Conservation (phyloP, 2,329 filamentous ascomycete genomes). For the Lecanicillium sp. region DNA sequence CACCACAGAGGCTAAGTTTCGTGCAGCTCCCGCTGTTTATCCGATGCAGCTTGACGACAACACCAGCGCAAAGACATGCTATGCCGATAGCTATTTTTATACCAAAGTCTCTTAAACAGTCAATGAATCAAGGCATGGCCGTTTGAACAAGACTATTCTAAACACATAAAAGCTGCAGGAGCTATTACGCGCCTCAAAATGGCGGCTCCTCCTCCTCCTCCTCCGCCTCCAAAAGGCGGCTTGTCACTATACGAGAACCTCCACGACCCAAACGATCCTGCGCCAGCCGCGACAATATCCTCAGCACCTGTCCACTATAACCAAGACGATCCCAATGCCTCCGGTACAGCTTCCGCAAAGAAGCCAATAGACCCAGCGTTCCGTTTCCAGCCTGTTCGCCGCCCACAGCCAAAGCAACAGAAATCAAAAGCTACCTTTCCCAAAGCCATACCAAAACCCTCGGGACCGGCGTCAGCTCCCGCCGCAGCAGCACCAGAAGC, state of each 20-base stretch:
- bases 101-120: too few relatives aligned
- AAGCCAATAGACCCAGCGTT: conserved; percentile 55
- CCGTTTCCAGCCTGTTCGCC: conserved; percentile 79
- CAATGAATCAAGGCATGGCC: too few relatives aligned
- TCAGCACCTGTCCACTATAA: conserved; percentile 68
- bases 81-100: too few relatives aligned
- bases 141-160: neutral
- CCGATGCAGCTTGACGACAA: conserved; percentile 15
- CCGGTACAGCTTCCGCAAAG: conserved; percentile 41
- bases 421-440: conserved; percentile 54
- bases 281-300: conserved; percentile 58
- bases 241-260: conserved; percentile 81
- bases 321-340: conserved; percentile 35
- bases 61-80: neutral
- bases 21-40: conserved; percentile 18
- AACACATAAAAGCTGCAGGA: neutral
- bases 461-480: conserved; percentile 7
- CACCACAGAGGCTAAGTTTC: neutral
- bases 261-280: conserved; percentile 49
- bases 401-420: conserved; percentile 54
- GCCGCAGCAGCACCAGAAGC: conserved; percentile 18
- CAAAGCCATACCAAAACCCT: conserved; percentile 28
- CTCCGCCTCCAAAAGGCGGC: conserved; percentile 34
- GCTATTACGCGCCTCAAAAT: conserved; percentile 4
- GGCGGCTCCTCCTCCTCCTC: conserved; percentile 23